Base-by-base conservation (phyloP, 306 rosid genomes). In the Rubus idaeus region DNA sequence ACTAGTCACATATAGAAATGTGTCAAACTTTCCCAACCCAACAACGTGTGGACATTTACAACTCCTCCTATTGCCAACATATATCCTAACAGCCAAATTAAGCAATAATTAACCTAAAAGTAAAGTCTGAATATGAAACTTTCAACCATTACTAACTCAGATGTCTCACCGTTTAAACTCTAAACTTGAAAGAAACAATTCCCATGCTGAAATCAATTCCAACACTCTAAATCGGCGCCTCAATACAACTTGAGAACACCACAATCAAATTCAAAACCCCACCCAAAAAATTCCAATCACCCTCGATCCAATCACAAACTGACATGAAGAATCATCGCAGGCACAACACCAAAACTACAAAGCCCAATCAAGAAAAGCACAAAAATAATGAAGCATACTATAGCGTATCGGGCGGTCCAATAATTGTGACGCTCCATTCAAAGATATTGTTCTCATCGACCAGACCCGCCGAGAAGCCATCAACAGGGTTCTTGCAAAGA, bases 341-440 rank as follows among this genome's bases (percentile, higher is more conserved):
- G 56, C 30, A 61, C 23, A 49, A 68, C 56, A 73, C 35, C 35
- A 30, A 30, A 30, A 30, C 35, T 30, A 30, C 58, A 76, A 57
- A 60, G 3, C 68, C 61, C 10, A 57, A 69, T 39, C 40, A 64
- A 52, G 0, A 77, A 18, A 35, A 20, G 10, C 70, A 49, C 47
- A 10, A 50, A 35, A 62, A 63, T 44, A 46, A 55, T 9, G 12
- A 68, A 0, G 75, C 91, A 71, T 89, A 95, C 98, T 95, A 95
- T 3, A 92, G 98, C 79, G 98, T 95, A 88, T 95, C 98, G 7
- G 98, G 98, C 10, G 98, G 98, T 55, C 98, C 98, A 85, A 95
- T 95, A 83, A 95, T 77, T 52, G 98, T 95, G 57, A 95, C 98
- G 84, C 98, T 95, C 98, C 98, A 95, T 79, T 95, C 98, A 69